Conservation (phyloP, 225 moss, liverwort and hornwort species). For the Climacium dendroides region DNA sequence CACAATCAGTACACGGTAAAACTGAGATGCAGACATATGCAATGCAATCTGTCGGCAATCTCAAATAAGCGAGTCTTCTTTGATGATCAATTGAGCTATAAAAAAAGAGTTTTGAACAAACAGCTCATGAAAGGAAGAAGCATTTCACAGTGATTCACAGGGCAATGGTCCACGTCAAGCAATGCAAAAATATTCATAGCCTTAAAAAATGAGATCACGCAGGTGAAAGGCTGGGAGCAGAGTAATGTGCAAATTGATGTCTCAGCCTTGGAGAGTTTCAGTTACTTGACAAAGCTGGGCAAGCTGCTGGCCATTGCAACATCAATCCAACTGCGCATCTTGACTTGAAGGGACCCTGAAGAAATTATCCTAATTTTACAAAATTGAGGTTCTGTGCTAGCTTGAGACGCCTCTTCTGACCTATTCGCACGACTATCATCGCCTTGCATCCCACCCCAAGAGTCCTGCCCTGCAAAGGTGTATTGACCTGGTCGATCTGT, state of each 20-base stretch:
- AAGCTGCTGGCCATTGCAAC: conserved; percentile 31
- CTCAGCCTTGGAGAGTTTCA: not conserved
- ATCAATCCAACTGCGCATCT: conserved; percentile 47
- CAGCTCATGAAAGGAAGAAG: not conserved
- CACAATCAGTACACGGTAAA: not conserved
- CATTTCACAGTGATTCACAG: not conserved
- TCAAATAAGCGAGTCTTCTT: not conserved
- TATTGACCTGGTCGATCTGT: conserved; percentile 35
- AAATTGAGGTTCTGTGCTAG: conserved; percentile 11
- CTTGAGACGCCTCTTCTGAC: conserved; percentile 38
- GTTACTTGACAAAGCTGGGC: conserved; percentile 27
- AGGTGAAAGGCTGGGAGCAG: not conserved
- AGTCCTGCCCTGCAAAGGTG: conserved; percentile 32
- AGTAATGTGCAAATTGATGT: not conserved
- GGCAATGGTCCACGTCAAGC: not conserved
- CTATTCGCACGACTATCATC: conserved; percentile 38
- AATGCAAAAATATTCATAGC: not conserved
- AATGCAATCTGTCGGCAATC: not conserved
- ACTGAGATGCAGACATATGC: not conserved
- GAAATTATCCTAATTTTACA: conserved; percentile 35
- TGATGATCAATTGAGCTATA: not conserved
- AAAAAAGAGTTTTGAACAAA: not conserved
- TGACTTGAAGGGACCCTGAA: conserved; percentile 16
- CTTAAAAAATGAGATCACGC: not conserved
- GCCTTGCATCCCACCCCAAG: conserved; percentile 18